These are phyloP conservation scores for Xerocomellus amylosporus DNA, from an alignment of 768 basidiomycete species.

Conservation along the genomic window DNA sequence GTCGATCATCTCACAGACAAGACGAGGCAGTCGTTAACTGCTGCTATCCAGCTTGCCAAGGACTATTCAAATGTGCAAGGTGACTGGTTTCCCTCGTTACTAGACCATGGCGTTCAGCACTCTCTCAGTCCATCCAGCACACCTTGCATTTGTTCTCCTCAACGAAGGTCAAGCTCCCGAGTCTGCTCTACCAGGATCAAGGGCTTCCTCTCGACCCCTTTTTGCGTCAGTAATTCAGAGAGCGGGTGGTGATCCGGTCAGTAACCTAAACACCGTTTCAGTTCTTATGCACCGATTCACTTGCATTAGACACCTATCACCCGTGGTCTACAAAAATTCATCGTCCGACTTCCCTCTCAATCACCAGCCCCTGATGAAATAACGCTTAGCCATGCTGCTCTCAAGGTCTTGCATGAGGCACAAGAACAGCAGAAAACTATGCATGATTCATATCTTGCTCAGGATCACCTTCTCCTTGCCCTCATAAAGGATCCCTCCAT, in stretches of 20 bases:
- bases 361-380: constrained; percentile 83
- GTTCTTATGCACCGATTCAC: not conserved
- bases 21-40: constrained; percentile 63
- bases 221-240: constrained; percentile 76
- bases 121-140: constrained; percentile 70
- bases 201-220: constrained; percentile 48
- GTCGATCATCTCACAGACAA: constrained; percentile 82
- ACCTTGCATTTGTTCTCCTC: constrained; percentile 78
- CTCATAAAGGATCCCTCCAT: constrained; percentile 75
- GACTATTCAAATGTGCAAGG: constrained; percentile 83
- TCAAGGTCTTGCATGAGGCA: constrained; percentile 72
- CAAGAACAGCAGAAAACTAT: constrained; percentile 75
- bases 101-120: not conserved
- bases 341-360: constrained; percentile 82
- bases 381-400: constrained; percentile 51
- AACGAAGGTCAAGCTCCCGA: constrained; percentile 54
- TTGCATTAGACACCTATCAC: constrained; percentile 50
- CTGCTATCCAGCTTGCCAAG: constrained; percentile 76
- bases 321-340: constrained; percentile 68
- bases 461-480: constrained; percentile 88
- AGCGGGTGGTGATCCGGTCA: constrained; percentile 82
- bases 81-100: constrained; percentile 25
- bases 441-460: constrained; percentile 90
- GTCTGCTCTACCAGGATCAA: constrained; percentile 34
- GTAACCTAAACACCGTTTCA: constrained; percentile 19